These are phyloP conservation scores for Lactarius quietus DNA, from an alignment of 768 basidiomycete genomes.

Conservation along the genomic window DNA sequence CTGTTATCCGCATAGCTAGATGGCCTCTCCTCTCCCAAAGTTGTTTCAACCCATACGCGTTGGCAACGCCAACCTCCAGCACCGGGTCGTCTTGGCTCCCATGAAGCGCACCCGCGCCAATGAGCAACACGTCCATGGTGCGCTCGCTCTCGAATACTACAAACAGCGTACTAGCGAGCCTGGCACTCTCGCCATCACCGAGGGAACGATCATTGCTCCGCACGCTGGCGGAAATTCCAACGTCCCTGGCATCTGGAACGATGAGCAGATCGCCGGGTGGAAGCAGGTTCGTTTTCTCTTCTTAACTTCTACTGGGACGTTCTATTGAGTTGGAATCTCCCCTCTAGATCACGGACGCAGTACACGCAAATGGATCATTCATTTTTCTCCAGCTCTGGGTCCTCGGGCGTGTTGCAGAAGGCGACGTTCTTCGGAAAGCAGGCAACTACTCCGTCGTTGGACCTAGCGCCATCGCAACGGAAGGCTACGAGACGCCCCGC, in stretches of 20 bases:
- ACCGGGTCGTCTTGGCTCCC: slow-evolving; percentile 54
- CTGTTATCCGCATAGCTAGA: background rate
- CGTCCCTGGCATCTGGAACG: slow-evolving; percentile 48
- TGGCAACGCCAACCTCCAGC: slow-evolving; percentile 41
- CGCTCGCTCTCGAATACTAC: slow-evolving; percentile 45
- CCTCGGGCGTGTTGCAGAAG: slow-evolving; percentile 38
- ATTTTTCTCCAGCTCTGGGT: slow-evolving; percentile 51
- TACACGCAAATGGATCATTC: slow-evolving; percentile 42
- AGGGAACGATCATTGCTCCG: slow-evolving; percentile 52
- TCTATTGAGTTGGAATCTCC: background rate
- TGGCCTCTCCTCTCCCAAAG: slow-evolving; percentile 3
- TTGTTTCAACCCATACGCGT: slow-evolving; percentile 49
- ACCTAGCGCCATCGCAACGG: background rate
- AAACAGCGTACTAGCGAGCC: slow-evolving; percentile 43
- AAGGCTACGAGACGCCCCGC: slow-evolving; percentile 32
- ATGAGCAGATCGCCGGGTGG: slow-evolving; percentile 54
- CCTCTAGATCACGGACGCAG: slow-evolving; percentile 33
- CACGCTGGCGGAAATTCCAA: slow-evolving; percentile 46
- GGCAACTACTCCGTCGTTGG: background rate
- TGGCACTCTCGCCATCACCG: slow-evolving; percentile 55
- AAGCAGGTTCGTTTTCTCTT: slow-evolving; percentile 40
- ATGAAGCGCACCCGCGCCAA: slow-evolving; percentile 46
- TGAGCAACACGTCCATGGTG: slow-evolving; percentile 34
- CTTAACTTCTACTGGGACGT: background rate
- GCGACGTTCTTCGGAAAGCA: background rate